A percentile compares a stretch with the other conserved stretches of the same genome.
phyloP scores from a whole-genome alignment of 192 early-diverging fungal species.

The Dissophora globulifera region DNA sequence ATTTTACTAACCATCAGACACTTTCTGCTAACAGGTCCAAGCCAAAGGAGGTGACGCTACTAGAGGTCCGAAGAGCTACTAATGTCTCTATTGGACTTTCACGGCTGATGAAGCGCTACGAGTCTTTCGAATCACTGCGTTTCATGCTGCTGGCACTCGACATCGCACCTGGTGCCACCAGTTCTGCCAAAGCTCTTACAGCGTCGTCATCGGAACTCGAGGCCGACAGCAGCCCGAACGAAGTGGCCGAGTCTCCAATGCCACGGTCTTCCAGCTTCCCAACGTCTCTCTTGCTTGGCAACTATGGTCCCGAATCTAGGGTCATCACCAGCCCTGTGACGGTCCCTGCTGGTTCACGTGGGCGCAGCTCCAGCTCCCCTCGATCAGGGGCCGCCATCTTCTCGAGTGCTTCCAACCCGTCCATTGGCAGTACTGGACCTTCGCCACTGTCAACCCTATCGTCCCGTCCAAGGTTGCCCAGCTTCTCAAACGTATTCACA shows the following conservation, averaged over 20 bases:
- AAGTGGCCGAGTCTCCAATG: background rate
- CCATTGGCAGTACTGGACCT: background rate
- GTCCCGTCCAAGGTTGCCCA: background rate
- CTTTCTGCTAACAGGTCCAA: too few relatives aligned
- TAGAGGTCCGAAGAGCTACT: slow-evolving; percentile 38
- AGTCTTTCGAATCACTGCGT: slow-evolving; percentile 35
- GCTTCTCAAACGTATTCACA: background rate
- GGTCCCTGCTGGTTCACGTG: background rate
- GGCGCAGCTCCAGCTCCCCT: background rate
- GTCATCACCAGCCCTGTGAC: background rate
- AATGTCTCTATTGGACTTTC: slow-evolving; percentile 51
- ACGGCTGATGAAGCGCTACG: slow-evolving; percentile 38
- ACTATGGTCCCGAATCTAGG: background rate
- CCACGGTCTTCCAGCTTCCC: background rate
- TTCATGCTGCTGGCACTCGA: slow-evolving; percentile 33
- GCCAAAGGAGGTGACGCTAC: slow-evolving; percentile 33
- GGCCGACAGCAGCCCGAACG: too few relatives aligned
- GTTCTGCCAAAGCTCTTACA: too few relatives aligned
- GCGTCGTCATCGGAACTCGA: too few relatives aligned
- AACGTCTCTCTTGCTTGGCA: background rate
- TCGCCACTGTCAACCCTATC: background rate
- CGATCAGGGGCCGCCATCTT: slow-evolving; percentile 7
- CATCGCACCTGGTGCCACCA: slow-evolving; percentile 1
- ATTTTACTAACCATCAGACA: too few relatives aligned
- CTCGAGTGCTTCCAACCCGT: slow-evolving; percentile 23